Evolutionary conservation across 2,329 filamentous ascomycete species (phyloP).

Genomic region (Xylariomycetidae sp.): DNA sequence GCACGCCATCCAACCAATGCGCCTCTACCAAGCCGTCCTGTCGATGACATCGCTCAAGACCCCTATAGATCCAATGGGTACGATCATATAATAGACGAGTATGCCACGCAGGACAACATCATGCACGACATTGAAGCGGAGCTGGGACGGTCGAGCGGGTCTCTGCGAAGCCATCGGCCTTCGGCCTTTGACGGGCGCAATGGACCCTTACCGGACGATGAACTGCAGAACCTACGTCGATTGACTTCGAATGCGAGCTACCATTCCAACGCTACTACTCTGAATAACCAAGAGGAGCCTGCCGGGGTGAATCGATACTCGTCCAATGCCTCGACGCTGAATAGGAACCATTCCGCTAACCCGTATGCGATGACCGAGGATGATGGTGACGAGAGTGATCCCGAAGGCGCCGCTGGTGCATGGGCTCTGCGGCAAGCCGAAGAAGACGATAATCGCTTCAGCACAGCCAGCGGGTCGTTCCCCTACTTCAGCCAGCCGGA

Average conservation of each 20-base stretch:
- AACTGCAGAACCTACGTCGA: conserved; percentile 40
- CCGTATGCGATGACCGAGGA: conserved; percentile 32
- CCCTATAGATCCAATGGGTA: conserved; percentile 34
- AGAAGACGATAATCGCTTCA: conserved; percentile 63
- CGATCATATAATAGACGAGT: conserved; percentile 32
- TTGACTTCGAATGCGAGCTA: conserved; percentile 31
- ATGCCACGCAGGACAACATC: conserved; percentile 43
- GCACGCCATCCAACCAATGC: conserved; percentile 55
- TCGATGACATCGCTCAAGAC: conserved; percentile 38
- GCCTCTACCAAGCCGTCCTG: conserved; percentile 49
- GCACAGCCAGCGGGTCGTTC: conserved; percentile 43
- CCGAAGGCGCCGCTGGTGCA: conserved; percentile 78
- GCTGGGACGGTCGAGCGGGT: conserved; percentile 33
- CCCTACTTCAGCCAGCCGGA: conserved; percentile 36
- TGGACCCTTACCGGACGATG: conserved; percentile 40
- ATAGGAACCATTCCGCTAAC: conserved; percentile 30
- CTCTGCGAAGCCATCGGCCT: conserved; percentile 34
- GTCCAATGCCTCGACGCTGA: conserved; percentile 35
- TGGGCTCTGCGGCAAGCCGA: conserved; percentile 81
- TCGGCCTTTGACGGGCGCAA: conserved; percentile 32
- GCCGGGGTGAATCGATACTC: conserved; percentile 33
- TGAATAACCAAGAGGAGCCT: conserved; percentile 28
- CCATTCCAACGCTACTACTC: conserved; percentile 44
- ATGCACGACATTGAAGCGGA: conserved; percentile 55
- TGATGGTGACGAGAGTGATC: conserved; percentile 72